phyloP scores from a whole-genome alignment of 352 stramenopile species.

The Phytophthora sp. region DNA sequence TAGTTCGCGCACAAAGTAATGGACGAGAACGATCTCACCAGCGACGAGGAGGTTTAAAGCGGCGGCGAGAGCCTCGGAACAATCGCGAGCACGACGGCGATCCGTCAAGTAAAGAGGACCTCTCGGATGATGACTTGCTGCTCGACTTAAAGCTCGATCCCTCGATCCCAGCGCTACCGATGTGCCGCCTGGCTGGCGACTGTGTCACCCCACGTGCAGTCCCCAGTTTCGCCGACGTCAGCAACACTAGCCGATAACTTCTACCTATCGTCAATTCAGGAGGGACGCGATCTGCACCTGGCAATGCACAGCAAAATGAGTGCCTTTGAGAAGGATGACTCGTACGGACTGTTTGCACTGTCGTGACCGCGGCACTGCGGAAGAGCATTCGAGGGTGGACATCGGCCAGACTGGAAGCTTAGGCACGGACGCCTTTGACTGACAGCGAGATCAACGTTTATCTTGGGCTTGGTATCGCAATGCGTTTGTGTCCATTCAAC shows the following conservation, averaged over 20 bases:
- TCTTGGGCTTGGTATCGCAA: conserved; percentile 10
- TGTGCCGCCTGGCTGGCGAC: no score
- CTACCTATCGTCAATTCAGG: background rate
- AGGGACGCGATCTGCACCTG: background rate
- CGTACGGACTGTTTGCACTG: conserved; percentile 4
- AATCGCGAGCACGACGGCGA: background rate
- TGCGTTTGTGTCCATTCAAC: conserved; percentile 16
- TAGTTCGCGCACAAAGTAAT: background rate
- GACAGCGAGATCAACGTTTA: conserved; percentile 17
- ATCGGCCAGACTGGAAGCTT: background rate
- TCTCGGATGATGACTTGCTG: background rate
- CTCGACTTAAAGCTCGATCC: no score
- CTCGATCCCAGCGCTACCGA: no score
- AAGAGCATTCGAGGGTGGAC: conserved; percentile 4
- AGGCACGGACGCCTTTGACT: background rate
- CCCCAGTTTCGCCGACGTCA: background rate
- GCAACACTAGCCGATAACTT: background rate
- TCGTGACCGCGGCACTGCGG: conserved; percentile 2
- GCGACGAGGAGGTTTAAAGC: background rate
- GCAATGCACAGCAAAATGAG: background rate
- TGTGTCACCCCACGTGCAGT: background rate
- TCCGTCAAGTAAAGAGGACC: background rate
- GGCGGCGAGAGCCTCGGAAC: background rate
- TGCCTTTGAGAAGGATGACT: background rate
- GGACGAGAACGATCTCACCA: background rate